Evolutionary conservation across 2,329 filamentous ascomycete genomes (phyloP).

Genomic region (Colletotrichum truncatum): DNA sequence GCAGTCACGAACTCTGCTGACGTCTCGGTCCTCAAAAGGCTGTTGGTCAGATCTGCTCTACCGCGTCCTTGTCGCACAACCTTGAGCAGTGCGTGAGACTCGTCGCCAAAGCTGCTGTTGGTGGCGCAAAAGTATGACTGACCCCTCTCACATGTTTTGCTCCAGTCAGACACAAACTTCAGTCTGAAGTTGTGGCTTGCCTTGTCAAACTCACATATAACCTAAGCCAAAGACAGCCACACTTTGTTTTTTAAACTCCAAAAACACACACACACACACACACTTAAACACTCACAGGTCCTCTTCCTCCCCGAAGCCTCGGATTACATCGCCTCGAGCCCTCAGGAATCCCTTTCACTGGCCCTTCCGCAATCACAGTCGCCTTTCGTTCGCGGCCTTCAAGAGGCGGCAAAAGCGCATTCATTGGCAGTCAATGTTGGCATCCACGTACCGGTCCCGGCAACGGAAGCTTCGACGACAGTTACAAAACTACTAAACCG

Average conservation of each 20-base stretch:
- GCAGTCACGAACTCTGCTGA: neutral
- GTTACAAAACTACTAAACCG: constrained; percentile 58
- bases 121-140: constrained; percentile 79
- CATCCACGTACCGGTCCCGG: constrained; percentile 77
- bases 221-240: no score
- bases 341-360: constrained; percentile 75
- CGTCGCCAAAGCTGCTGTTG: constrained; percentile 75
- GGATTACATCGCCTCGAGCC: constrained; percentile 82
- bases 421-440: constrained; percentile 83
- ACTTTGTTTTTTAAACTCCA: no score
- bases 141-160: no score
- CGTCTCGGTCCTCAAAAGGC: constrained; percentile 63
- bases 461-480: constrained; percentile 37
- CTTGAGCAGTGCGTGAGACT: constrained; percentile 80
- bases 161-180: neutral
- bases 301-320: constrained; percentile 93
- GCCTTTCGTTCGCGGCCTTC: constrained; percentile 81
- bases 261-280: no score
- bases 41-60: constrained; percentile 90
- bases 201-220: no score
- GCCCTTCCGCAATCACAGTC: constrained; percentile 72
- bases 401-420: constrained; percentile 70
- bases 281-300: constrained; percentile 55
- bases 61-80: constrained; percentile 80
- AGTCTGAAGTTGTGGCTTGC: no score